Percentiles rank a stretch among this genome's conserved stretches.
Conservation (phyloP, 2,329 filamentous ascomycete genomes). For the Fusarium foetens region DNA sequence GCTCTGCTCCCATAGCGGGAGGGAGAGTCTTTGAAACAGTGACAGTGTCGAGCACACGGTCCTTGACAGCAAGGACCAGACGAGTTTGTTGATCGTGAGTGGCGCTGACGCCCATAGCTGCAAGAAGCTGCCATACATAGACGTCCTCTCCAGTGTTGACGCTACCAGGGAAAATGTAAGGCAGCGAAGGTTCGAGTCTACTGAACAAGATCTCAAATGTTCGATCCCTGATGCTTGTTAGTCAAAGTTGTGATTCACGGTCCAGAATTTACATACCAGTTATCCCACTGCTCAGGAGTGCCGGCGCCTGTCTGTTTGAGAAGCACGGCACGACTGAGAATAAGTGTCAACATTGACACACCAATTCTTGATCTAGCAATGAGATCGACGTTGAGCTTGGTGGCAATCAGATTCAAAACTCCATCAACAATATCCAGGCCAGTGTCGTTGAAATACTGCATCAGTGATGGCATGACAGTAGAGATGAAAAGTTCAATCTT, state of each 20-base stretch:
- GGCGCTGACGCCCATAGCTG: slow-evolving; percentile 92
- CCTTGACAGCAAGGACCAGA: slow-evolving; percentile 94
- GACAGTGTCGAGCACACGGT: slow-evolving; percentile 96
- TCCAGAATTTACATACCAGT: slow-evolving; percentile 70
- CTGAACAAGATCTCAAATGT: slow-evolving; percentile 92
- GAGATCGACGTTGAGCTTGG: slow-evolving; percentile 84
- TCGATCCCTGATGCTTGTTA: slow-evolving; percentile 66
- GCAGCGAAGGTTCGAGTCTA: slow-evolving; percentile 82
- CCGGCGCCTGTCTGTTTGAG: slow-evolving; percentile 83
- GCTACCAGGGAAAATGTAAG: slow-evolving; percentile 89
- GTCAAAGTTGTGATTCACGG: slow-evolving; percentile 19
- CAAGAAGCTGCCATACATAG: slow-evolving; percentile 98
- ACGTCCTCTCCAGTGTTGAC: slow-evolving; percentile 92
- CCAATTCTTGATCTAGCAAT: slow-evolving; percentile 89
- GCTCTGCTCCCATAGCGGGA: slow-evolving; percentile 82
- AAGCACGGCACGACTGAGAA: slow-evolving; percentile 92
- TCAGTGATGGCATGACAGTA: slow-evolving; percentile 88
- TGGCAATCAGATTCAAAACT: slow-evolving; percentile 84
- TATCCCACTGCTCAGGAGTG: slow-evolving; percentile 77
- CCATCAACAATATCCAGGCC: slow-evolving; percentile 91
- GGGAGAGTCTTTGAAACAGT: slow-evolving; percentile 88
- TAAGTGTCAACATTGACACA: slow-evolving; percentile 89
- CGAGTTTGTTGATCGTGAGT: slow-evolving; percentile 95
- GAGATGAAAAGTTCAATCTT: slow-evolving; percentile 91
- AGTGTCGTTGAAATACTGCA: slow-evolving; percentile 90